A percentile compares a stretch with the other conserved stretches of the same genome.
Conservation (phyloP, 345 rosid genomes). For the Salix exigua region DNA sequence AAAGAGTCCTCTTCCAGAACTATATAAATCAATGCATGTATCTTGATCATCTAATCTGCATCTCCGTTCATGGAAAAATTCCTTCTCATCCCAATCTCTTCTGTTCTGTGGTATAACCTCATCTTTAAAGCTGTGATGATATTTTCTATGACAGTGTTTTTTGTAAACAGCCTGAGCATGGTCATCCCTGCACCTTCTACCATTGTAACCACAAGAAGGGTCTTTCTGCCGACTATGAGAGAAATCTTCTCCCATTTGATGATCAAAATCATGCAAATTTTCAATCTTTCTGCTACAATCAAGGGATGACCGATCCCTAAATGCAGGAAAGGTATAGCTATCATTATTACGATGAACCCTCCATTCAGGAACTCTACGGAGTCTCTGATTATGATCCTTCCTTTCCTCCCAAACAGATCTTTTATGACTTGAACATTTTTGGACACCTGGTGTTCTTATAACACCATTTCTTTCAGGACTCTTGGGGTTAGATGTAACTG, state of each 20-base stretch:
- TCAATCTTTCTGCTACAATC: conserved; percentile 28
- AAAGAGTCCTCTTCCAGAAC: conserved; percentile 17
- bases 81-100: conserved; percentile 26
- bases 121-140: conserved; percentile 24
- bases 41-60: conserved; percentile 20
- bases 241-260: conserved; percentile 20
- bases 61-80: conserved; percentile 26
- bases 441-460: conserved; percentile 15
- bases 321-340: conserved; percentile 15
- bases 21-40: conserved; percentile 20
- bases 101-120: conserved; percentile 23
- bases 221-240: conserved; percentile 20
- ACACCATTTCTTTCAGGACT: conserved; percentile 18
- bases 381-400: conserved; percentile 26
- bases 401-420: conserved; percentile 17
- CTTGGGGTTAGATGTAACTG: conserved; percentile 25
- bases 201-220: conserved; percentile 21
- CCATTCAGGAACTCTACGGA: conserved; percentile 15
- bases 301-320: conserved; percentile 28
- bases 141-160: conserved; percentile 18
- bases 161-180: conserved; percentile 19
- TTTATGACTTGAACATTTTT: conserved; percentile 17
- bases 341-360: conserved; percentile 14
- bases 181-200: conserved; percentile 24
- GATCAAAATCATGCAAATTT: conserved; percentile 21